phyloP scores from a whole-genome alignment of 2,329 filamentous ascomycete genomes.

The Xylaria sp. region DNA sequence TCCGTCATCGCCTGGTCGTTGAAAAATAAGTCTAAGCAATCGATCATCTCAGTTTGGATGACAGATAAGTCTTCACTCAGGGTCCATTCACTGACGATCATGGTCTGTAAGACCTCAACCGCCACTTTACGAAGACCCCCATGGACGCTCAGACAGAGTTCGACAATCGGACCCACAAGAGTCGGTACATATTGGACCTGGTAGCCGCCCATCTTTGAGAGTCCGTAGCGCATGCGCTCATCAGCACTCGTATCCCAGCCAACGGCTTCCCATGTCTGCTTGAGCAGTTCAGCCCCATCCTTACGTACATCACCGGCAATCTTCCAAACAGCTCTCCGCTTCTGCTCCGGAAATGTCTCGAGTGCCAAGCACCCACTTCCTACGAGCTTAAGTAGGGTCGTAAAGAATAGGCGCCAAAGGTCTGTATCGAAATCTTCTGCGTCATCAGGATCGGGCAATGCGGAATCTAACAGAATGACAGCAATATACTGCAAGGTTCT shows the following conservation, averaged over 20 bases:
- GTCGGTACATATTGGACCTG: slow-evolving; percentile 98
- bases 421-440: slow-evolving; percentile 93
- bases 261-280: slow-evolving; percentile 91
- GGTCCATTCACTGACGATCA: slow-evolving; percentile 99
- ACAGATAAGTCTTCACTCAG: slow-evolving; percentile 90
- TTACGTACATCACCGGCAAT: slow-evolving; percentile 97
- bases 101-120: slow-evolving; percentile 92
- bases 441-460: slow-evolving; percentile 89
- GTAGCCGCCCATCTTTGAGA: slow-evolving; percentile 91
- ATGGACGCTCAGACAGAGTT: slow-evolving; percentile 94
- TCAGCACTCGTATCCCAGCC: slow-evolving; percentile 92
- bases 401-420: slow-evolving; percentile 93
- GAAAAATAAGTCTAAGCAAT: slow-evolving; percentile 89
- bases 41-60: slow-evolving; percentile 96
- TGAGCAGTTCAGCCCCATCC: slow-evolving; percentile 85
- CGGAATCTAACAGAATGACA: slow-evolving; percentile 80
- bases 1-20: slow-evolving; percentile 89
- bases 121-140: slow-evolving; percentile 89
- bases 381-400: slow-evolving; percentile 86
- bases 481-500: slow-evolving; percentile 84
- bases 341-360: slow-evolving; percentile 97
- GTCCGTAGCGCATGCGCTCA: slow-evolving; percentile 78
- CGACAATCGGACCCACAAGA: slow-evolving; percentile 89
- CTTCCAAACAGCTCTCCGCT: slow-evolving; percentile 96
- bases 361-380: slow-evolving; percentile 88